Base-by-base conservation (phyloP, 2,329 filamentous ascomycete species). In the Leptographium lundbergii region DNA sequence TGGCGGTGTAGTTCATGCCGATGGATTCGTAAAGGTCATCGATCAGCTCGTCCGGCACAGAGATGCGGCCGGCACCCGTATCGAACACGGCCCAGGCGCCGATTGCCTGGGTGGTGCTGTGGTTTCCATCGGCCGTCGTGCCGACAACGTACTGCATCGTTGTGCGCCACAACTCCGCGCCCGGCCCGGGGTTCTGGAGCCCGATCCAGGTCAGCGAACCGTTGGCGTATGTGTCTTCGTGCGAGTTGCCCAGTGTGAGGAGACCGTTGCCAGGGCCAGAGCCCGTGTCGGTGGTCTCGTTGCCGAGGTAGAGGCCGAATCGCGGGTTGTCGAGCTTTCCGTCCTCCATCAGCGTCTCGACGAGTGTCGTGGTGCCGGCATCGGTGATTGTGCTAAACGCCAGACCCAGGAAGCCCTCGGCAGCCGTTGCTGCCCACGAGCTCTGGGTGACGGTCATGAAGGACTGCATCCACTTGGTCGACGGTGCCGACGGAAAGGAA, bases 381-480 rank as follows among this genome's bases (percentile, higher is more conserved):
- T 67, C 69, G 10, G 66, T 54, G 52, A 72, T 72, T 25, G 66
- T 67, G 19, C 62, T 61, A 34, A 73, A 73, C 2, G 66, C 67
- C 3, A 73, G 62, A 0, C 71, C 71, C 36, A 73, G 57, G 61
- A 73, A 72, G 25, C 71, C 71, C 52, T 71, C 67, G 4, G 65
- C 67, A 0, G 71, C 61, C 7, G 68, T 63, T 7, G 64, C 54
- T 0, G 59, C 59, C 70, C 69, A 72, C 25, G 58, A 64, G 55
- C 62, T 68, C 57, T 66, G 59, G 59, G 68, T 68, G 27, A 66
- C 68, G 13, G 66, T 63, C 7, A 73, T 63, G 57, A 72, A 71
- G 14, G 63, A 58, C 34, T 68, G 65, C 4, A 62, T 61, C 67
- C 69, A 73, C 1, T 14, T 39, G 36, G 61, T 62, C 0, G 61